Evolutionary conservation across 768 basidiomycete species (phyloP), one percentile per base, ranked within the genome.

Genomic region (Mycena rebaudengoi): DNA sequence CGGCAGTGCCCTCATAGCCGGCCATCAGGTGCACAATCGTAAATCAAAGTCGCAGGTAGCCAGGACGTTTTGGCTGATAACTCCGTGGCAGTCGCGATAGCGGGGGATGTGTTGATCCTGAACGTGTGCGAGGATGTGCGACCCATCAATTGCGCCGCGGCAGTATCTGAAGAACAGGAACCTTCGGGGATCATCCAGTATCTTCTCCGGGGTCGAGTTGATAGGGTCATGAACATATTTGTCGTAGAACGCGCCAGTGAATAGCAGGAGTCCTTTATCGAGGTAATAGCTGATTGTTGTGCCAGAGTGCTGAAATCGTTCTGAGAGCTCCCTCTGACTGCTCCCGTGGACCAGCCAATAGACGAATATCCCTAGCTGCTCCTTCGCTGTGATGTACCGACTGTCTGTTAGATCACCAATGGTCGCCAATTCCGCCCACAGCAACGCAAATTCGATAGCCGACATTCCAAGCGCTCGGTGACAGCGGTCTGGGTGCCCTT

Each of bases 361-460:
- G 4, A 61, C 33, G 28, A 69, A 45, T 6, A 66, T 66, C 5
- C 60, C 67, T 3, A 66, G 46, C 32, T 55, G 44, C 35, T 67
- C 66, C 37, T 59, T 20, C 3, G 35, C 12, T 10, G 54, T 30
- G 41, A 67, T 55, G 52, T 49, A 56, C 28, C 33, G 10, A 1
- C 32, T 53, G n/a, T 44, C 20, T 13, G 10, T 8, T 16, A 53
- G 25, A 16, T 29, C 60, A 14, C 33, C 28, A 16, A 23, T 1
- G 25, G 14, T 3, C 0, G 25, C 33, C 16, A 66, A 45, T 28
- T 62, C 43, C 13, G 35, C 26, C 21, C 30, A n/a, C 16, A 69
- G 63, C 4, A 33, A 20, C n/a, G 21, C 40, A 48, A 68, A 68
- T 8, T 55, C 46, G 13, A 43, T 16, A 4, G 37, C 43, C 29